Conservation (phyloP, 1,139 yeast species). For the Lodderomyces parapsilosis region DNA sequence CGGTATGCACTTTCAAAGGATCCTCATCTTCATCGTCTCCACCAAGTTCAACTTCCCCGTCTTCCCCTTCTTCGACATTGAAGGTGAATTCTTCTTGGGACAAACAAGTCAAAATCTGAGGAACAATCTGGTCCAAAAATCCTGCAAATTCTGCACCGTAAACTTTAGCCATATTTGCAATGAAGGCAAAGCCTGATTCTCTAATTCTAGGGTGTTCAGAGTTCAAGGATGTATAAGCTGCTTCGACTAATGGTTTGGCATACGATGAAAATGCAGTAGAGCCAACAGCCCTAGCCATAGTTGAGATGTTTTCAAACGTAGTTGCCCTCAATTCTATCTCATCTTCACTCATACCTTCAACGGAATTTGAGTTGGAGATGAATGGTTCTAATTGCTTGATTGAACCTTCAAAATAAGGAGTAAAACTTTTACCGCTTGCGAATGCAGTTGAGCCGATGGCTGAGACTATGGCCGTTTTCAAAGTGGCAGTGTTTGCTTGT, state of each 20-base stretch:
- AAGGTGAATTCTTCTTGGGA: constrained; percentile 78
- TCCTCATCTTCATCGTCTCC: constrained; percentile 50
- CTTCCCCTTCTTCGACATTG: constrained; percentile 41
- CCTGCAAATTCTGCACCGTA: constrained; percentile 89
- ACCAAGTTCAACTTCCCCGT: constrained; percentile 36
- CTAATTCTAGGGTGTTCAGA: constrained; percentile 82
- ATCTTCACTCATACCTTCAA: constrained; percentile 73
- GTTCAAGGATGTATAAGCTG: constrained; percentile 78
- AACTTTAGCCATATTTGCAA: constrained; percentile 92
- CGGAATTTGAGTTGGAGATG: constrained; percentile 58
- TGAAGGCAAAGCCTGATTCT: constrained; percentile 94
- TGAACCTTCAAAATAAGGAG: constrained; percentile 82
- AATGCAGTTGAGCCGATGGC: constrained; percentile 97
- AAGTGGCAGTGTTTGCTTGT: constrained; percentile 60
- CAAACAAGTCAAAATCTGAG: constrained; percentile 79
- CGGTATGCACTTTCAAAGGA: constrained; percentile 78
- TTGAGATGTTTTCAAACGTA: constrained; percentile 89
- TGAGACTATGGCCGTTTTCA: constrained; percentile 87
- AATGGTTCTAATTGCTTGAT: constrained; percentile 80
- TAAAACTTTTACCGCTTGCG: constrained; percentile 85
- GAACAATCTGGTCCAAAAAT: constrained; percentile 78
- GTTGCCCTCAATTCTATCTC: constrained; percentile 86
- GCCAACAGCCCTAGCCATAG: constrained; percentile 97
- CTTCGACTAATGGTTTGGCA: constrained; percentile 86
- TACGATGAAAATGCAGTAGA: constrained; percentile 80